Percentiles rank a stretch among this genome's conserved stretches.
Conservation (phyloP, 345 rosid species). For the Lenwebbia sp. region DNA sequence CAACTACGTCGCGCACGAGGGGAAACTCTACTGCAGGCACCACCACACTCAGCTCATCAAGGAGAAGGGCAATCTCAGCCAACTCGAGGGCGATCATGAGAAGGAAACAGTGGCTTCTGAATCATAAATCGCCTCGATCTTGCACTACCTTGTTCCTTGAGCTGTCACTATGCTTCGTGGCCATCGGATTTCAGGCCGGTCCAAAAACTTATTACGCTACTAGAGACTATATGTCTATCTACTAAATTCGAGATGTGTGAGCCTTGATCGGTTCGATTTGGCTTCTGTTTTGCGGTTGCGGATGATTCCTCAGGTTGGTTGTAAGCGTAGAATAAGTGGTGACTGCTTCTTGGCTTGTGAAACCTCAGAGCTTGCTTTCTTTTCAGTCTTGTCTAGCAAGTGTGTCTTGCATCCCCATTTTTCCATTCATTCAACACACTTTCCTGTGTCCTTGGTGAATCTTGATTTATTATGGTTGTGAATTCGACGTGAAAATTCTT, state of each 20-base stretch:
- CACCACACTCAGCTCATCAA: conserved; percentile 89
- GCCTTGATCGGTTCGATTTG: background rate
- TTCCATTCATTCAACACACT: background rate
- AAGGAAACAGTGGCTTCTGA: conserved; percentile 10
- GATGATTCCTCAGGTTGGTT: background rate
- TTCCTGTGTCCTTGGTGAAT: background rate
- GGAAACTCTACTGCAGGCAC: conserved; percentile 92
- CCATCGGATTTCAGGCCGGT: background rate
- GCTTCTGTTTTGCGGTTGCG: background rate
- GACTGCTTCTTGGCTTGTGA: background rate
- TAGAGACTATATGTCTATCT: background rate
- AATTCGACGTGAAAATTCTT: background rate
- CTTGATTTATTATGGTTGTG: background rate
- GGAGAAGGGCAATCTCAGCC: conserved; percentile 95
- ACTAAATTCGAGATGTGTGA: background rate
- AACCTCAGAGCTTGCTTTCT: background rate
- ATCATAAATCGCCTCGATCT: background rate
- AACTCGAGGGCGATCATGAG: conserved; percentile 69
- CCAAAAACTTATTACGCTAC: background rate
- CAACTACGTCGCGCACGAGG: conserved; percentile 92
- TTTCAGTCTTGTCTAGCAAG: background rate
- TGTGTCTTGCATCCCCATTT: background rate
- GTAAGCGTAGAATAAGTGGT: background rate
- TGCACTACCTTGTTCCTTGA: background rate
- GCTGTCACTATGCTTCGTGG: background rate